Evolutionary conservation across 768 basidiomycete species (phyloP).

Genomic region (Coprinopsis marcescibilis): DNA sequence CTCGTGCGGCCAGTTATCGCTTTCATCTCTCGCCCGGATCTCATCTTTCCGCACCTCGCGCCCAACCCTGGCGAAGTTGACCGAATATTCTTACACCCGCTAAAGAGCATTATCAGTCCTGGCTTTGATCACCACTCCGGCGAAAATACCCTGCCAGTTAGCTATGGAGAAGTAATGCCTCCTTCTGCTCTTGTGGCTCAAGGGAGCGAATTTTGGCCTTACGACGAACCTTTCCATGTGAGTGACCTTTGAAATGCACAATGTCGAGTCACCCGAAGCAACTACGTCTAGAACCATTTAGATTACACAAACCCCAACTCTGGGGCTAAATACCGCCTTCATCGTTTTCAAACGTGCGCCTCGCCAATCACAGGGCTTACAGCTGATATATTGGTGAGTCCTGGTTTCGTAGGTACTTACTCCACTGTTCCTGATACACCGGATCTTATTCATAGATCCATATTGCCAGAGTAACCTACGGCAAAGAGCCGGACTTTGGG

Average conservation of each 20-base stretch:
- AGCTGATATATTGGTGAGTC: conserved; percentile 64
- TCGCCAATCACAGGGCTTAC: conserved; percentile 80
- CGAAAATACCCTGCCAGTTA: neutral
- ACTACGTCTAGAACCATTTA: conserved; percentile 36
- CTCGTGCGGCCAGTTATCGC: conserved; percentile 75
- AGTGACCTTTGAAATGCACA: conserved; percentile 17
- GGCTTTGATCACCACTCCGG: conserved; percentile 29
- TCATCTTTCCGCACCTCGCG: conserved; percentile 42
- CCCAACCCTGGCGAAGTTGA: conserved; percentile 64
- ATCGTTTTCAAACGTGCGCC: conserved; percentile 65
- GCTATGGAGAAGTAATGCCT: neutral
- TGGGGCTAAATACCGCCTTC: conserved; percentile 57
- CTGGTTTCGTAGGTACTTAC: neutral
- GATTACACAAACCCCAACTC: conserved; percentile 36
- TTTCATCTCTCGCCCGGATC: conserved; percentile 42
- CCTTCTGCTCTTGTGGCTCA: conserved; percentile 34
- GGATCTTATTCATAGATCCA: conserved; percentile 45
- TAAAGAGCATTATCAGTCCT: conserved; percentile 65
- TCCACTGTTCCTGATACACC: neutral
- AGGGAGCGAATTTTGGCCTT: conserved; percentile 68
- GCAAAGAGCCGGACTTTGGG: conserved; percentile 39
- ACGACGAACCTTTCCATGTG: conserved; percentile 61
- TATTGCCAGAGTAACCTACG: conserved; percentile 60
- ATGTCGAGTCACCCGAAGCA: neutral
- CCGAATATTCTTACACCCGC: conserved; percentile 68